Percentiles rank a stretch among this genome's conserved stretches.
phyloP scores from a whole-genome alignment of 345 rosid species.

The Camelina laxa region DNA sequence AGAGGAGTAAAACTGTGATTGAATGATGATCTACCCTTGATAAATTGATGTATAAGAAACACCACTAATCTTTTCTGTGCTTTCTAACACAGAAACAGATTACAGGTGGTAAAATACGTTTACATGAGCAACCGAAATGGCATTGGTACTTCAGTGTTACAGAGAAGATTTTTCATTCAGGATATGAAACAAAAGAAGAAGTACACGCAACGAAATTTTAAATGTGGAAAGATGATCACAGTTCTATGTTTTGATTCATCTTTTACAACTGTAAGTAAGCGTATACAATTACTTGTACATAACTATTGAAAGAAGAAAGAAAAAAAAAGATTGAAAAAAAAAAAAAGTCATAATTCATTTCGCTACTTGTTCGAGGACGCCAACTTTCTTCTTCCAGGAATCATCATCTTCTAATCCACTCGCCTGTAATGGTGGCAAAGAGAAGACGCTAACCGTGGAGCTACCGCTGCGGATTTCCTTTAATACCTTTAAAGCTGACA shows the following conservation, averaged over 20 bases:
- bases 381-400: constrained; percentile 59
- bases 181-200: neutral
- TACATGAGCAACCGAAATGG: too few relatives aligned
- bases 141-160: neutral
- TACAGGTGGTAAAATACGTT: too few relatives aligned
- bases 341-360: constrained; percentile 42
- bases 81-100: too few relatives aligned
- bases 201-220: neutral
- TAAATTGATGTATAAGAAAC: too few relatives aligned
- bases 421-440: constrained; percentile 71
- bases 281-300: constrained; percentile 31
- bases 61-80: too few relatives aligned
- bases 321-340: neutral
- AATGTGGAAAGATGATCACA: constrained; percentile 18
- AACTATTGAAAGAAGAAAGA: neutral
- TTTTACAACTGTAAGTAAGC: constrained; percentile 29
- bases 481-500: constrained; percentile 67
- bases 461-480: constrained; percentile 81
- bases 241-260: constrained; percentile 26
- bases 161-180: neutral
- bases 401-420: constrained; percentile 53
- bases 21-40: too few relatives aligned
- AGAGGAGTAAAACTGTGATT: too few relatives aligned
- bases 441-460: constrained; percentile 74
- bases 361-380: constrained; percentile 65